phyloP scores from a whole-genome alignment of 331 rosid species.

The Malus hybrid region DNA sequence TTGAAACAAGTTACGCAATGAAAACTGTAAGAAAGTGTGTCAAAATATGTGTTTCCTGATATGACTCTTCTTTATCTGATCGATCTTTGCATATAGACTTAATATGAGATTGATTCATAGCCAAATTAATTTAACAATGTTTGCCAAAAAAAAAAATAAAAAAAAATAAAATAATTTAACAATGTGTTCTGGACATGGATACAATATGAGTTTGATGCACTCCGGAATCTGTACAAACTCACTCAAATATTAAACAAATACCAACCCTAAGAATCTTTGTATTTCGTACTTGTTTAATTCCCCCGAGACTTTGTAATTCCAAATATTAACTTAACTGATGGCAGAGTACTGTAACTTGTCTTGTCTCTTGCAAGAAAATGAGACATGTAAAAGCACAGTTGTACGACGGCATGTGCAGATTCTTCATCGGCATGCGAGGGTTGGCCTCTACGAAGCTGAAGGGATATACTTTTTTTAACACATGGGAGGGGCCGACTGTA shows the following conservation, averaged over 20 bases:
- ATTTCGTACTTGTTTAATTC: background rate
- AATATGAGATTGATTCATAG: background rate
- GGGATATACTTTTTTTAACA: background rate
- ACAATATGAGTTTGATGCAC: background rate
- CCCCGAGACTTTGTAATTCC: background rate
- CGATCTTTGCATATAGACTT: background rate
- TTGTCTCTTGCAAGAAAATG: background rate
- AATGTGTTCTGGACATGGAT: too few relatives aligned
- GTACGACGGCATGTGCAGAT: background rate
- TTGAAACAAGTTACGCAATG: too few relatives aligned
- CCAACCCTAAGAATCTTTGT: background rate
- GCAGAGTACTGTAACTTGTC: background rate
- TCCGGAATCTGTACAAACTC: background rate
- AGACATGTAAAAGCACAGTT: background rate
- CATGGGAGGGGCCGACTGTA: slow-evolving; percentile 13
- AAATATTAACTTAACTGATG: background rate
- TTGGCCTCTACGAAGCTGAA: background rate
- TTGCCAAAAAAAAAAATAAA: too few relatives aligned
- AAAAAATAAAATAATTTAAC: too few relatives aligned
- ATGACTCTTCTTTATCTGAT: too few relatives aligned
- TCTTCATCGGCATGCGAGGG: slow-evolving; percentile 2
- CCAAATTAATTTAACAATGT: background rate
- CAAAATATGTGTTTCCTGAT: too few relatives aligned
- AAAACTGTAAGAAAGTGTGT: too few relatives aligned
- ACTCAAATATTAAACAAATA: background rate